Base-by-base conservation (phyloP, 2,329 filamentous ascomycete species). In the Clonostachys rhizophaga region DNA sequence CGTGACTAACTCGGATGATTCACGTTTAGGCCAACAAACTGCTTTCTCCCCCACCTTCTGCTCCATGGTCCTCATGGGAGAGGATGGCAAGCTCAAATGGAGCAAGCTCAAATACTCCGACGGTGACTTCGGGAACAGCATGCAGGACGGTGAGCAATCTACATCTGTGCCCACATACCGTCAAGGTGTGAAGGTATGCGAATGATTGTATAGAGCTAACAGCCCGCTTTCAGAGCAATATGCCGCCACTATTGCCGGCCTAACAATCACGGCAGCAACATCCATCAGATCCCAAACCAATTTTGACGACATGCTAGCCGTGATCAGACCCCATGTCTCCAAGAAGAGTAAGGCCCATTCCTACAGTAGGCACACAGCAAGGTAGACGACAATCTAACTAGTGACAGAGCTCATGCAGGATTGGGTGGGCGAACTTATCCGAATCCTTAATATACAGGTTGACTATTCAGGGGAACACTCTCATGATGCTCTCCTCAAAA, bases 391-490 rank as follows among this genome's bases (percentile, higher is more conserved):
- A 30, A 30, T 9, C 24, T 30, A 10, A 30, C 24, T 30, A 30
- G 24, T 30, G 24, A 10, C 42, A 84, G 79, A 76, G 44, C 82
- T 87, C 53, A 70, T 81, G 46, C 72, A 75, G 40, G 74, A 83
- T 49, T 83, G 84, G 72, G 70, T 88, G 45, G 75, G 72, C 39
- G 84, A 88, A 53, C 71, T 91, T 12, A 83, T 89, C 45, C 76
- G 80, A 39, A 81, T 87, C 48, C 70, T 91, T 45, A 86, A 84
- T 52, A 75, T 89, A 33, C 82, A 84, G 44, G 81, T 91, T 43
- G 92, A 97, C 66, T 95, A 91, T 59, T 87, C 89, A 0, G 79
- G 88, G 43, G 89, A 95, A 50, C 71, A 81, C 2, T 78, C 81
- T 41, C 81, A 87, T 55, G 84, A 92, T 60, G 76, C 84, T 49